These are phyloP conservation scores for Silene conica DNA, from an alignment of 148 eudicot genomes.

Conservation along the genomic window DNA sequence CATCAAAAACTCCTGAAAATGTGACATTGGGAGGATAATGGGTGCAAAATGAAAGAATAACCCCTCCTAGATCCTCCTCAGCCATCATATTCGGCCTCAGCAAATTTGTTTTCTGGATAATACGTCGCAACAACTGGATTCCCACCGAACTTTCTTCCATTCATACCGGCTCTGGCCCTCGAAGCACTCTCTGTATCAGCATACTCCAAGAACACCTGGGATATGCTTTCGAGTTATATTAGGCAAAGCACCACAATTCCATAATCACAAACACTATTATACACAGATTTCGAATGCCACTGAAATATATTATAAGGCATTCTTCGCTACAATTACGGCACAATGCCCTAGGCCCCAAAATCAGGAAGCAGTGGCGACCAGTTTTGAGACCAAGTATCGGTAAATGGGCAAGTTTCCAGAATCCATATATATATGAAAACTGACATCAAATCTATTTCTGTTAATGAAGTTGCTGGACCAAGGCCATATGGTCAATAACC, in stretches of 20 bases:
- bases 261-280: not conserved
- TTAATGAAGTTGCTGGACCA: not conserved
- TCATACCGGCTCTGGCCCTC: slow-evolving; percentile 61
- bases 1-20: not conserved
- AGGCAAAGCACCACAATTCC: not conserved
- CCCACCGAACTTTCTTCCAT: slow-evolving; percentile 84
- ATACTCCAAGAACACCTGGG: slow-evolving; percentile 89
- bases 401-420: not conserved
- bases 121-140: slow-evolving; percentile 69
- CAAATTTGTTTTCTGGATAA: slow-evolving; percentile 66
- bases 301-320: not conserved
- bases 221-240: not conserved
- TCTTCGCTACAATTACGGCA: not conserved
- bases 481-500: not conserved
- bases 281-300: not conserved
- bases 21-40: not conserved
- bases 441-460: too few species aligned
- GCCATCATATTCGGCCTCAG: slow-evolving; percentile 64
- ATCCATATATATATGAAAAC: not conserved
- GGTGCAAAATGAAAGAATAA: not conserved
- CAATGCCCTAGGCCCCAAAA: too few species aligned
- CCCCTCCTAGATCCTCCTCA: slow-evolving; percentile 18
- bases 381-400: not conserved
- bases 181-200: slow-evolving; percentile 58
- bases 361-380: not conserved